These are phyloP conservation scores for Colletotrichum liriopes DNA, from an alignment of 2,329 filamentous ascomycete species.

Conservation along the genomic window DNA sequence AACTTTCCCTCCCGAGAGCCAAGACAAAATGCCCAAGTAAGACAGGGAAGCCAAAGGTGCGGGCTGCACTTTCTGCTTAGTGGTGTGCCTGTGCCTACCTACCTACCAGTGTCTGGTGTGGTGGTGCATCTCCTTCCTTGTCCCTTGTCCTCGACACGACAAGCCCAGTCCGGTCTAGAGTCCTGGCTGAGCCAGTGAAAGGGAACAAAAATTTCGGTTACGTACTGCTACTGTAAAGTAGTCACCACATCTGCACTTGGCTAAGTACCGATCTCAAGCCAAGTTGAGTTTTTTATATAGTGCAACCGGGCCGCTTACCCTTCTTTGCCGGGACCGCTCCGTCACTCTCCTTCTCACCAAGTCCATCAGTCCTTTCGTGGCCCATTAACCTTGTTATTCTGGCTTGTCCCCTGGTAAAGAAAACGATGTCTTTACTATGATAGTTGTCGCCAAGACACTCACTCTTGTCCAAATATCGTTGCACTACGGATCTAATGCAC, in stretches of 20 bases:
- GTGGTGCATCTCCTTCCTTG: constrained; percentile 6
- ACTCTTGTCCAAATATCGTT: constrained; percentile 5
- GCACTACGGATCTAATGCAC: constrained; percentile 30
- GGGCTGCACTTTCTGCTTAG: background rate
- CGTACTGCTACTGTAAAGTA: constrained; percentile 6
- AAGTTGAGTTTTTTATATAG: constrained; percentile 26
- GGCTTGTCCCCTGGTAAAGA: background rate
- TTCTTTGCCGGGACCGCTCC: background rate
- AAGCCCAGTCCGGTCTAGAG: constrained; percentile 6
- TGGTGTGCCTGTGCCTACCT: background rate
- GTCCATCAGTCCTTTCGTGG: background rate
- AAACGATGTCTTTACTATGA: constrained; percentile 18
- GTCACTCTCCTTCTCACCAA: background rate
- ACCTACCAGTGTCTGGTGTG: background rate
- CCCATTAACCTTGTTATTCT: background rate
- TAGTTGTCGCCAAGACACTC: constrained; percentile 12
- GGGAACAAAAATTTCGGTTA: constrained; percentile 4
- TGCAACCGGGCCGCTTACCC: constrained; percentile 9
- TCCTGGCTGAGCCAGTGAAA: constrained; percentile 11
- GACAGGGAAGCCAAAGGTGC: background rate
- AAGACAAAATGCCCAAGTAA: background rate
- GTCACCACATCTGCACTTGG: background rate
- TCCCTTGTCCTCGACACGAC: constrained; percentile 4
- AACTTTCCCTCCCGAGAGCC: background rate
- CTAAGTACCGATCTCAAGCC: background rate